Evolutionary conservation across 495 filamentous ascomycete species (phyloP), one percentile per base, ranked within the genome.

Genomic region (Saxophila tyrrhenica): DNA sequence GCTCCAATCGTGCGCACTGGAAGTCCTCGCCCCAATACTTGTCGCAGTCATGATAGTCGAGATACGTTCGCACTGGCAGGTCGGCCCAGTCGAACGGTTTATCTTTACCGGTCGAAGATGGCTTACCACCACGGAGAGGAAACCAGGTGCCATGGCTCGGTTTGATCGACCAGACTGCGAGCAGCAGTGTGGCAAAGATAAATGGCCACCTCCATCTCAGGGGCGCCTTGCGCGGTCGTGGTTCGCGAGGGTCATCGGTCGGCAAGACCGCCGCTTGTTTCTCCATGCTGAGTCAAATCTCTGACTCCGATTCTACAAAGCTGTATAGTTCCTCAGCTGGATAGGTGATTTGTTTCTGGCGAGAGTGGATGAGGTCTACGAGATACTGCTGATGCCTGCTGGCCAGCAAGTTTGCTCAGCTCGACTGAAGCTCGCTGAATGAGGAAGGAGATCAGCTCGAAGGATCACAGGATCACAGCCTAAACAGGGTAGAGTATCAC

Each of bases 1-100:
- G 50, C 51, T 66, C 52, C 23, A 74, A 50, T n/a, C 68, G 63
- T 13, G 71, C 66, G 48, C 71, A 74, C 57, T 70, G 52, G 51
- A 68, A 65, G 9, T 39, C 56, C 50, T 57, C 69, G 49, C 63
- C 70, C 32, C 56, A 62, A 11, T 60, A 5, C 5, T 35, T 13
- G 29, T 35, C 5, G 51, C 21, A 65, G 55, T 19, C 52, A n/a
- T 25, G 52, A 35, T 48, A 21, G 38, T 57, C 0, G 56, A 35
- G 29, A 13, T 35, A 35, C 29, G 29, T 5, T 35, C 13, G 5
- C 13, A 13, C 29, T 35, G 7, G 45, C 35, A 48, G 45, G 8
- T 32, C 24, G 19, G 21, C 44, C 52, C 52, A 55, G 43, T 13
- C 39, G 45, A 39, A 41, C 29, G 43, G n/a, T 50, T 29, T 22